Evolutionary conservation across 345 rosid genomes (phyloP), one percentile per base, ranked within the genome.

Genomic region (Brassica incana): DNA sequence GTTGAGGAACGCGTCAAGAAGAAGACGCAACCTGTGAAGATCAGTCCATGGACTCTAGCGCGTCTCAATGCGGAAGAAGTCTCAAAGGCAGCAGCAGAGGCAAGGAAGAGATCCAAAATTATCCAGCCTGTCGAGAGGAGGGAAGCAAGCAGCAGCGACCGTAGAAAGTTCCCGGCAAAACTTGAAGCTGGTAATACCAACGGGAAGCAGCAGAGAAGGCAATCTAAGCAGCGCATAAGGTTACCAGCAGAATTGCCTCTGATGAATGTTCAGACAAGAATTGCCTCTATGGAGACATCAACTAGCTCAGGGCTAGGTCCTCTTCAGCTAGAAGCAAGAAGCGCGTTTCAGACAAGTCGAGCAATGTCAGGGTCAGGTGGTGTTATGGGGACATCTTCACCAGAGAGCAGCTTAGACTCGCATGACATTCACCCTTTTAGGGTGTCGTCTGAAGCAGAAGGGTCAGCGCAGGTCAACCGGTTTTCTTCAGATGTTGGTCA

Each of bases 1-100:
- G 82, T 69, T 52, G 95, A 91, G 35, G 96, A 95, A 74, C 90
- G 87, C 0, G 66, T 75, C 60, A 90, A 87, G 90, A 93, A 90
- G 90, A 91, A 88, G 77, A 86, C 91, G 0, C 87, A 80, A 72
- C 85, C 88, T 30, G 58, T 52, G 20, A 52, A 52, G 58, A 52
- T 52, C 58, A 52, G 58, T 52, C 58, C 58, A 52, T 52, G 58
- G 58, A 52, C 58, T n/a, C 58, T 52, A 52, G 58, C 58, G 20
- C 58, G 58, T n/a, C 58, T 52, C 20, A 52, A 52, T n/a, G 58
- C 58, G 5, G 58, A 52, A 52, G 58, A 52, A 52, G 58, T 52
- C 6, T 52, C 58, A 52, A 52, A 52, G 58, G 58, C 58, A n/a
- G 58, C 58, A 52, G 58, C 58, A 52, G 58, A 52, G 15, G 58